Evolutionary conservation across 2,329 filamentous ascomycete genomes (phyloP).

Genomic region (Ophiocordyceps sinensis): DNA sequence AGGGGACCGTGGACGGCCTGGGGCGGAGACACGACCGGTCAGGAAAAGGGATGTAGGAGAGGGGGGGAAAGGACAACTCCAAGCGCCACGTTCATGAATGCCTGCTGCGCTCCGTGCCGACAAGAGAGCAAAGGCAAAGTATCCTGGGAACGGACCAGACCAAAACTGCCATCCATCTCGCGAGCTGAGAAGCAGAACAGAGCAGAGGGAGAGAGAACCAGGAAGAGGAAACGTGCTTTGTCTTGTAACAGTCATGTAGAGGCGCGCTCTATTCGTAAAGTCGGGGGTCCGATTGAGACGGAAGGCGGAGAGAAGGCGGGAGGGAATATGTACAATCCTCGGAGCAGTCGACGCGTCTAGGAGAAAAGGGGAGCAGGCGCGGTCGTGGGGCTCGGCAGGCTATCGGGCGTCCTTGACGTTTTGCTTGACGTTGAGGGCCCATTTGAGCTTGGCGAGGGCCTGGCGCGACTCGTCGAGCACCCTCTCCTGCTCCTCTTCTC

Average conservation of each 20-base stretch:
- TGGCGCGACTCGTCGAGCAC: conserved; percentile 43
- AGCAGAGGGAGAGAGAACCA: background rate
- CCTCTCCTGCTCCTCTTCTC: conserved; percentile 46
- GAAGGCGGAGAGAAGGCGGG: background rate
- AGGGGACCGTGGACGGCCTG: background rate
- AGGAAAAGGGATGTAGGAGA: background rate
- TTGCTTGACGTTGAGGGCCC: conserved; percentile 56
- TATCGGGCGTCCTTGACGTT: conserved; percentile 41
- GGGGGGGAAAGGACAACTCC: background rate
- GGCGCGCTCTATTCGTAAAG: background rate
- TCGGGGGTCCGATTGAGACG: background rate
- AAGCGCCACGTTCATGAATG: background rate
- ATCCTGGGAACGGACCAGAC: too few species aligned
- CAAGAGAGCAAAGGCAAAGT: too few species aligned
- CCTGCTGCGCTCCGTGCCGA: too few species aligned
- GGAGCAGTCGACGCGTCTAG: background rate
- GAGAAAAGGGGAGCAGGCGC: background rate
- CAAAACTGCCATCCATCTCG: too few species aligned
- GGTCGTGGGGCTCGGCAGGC: conserved; percentile 4
- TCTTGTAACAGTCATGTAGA: background rate
- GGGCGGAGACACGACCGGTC: too few species aligned
- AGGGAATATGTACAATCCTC: background rate
- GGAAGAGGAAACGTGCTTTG: background rate
- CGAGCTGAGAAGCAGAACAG: too few species aligned
- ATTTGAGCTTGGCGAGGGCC: conserved; percentile 54